Evolutionary conservation across 2,329 filamentous ascomycete genomes (phyloP).

Genomic region (Helicocarpus griseus): DNA sequence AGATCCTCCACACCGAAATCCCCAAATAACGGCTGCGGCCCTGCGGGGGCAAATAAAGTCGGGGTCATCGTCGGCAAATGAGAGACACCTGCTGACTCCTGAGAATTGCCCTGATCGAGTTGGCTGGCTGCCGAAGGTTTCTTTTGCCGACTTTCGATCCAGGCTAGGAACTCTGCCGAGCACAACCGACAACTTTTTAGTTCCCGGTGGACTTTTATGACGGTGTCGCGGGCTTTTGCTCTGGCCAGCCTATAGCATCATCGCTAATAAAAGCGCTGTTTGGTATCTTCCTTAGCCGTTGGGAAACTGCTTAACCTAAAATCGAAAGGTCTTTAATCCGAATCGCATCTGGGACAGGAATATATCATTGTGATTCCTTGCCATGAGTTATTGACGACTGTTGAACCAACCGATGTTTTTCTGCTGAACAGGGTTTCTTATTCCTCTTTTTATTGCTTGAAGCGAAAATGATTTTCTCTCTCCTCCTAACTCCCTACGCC

Average conservation of each 20-base stretch:
- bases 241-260: neutral
- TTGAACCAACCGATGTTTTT: neutral
- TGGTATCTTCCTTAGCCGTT: neutral
- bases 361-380: neutral
- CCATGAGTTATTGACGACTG: neutral
- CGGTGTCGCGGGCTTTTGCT: neutral
- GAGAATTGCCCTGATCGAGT: neutral
- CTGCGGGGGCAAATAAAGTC: neutral
- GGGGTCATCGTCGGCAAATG: neutral
- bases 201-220: neutral
- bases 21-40: neutral
- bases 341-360: neutral
- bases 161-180: neutral
- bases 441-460: neutral
- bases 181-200: neutral
- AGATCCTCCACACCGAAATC: neutral
- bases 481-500: conserved; percentile 25
- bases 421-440: neutral
- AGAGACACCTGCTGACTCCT: neutral
- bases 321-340: neutral
- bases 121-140: neutral
- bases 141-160: neutral
- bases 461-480: conserved; percentile 21
- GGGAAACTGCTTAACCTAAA: neutral
- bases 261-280: neutral